phyloP scores from a whole-genome alignment of 2,329 filamentous ascomycete genomes.

The Tolypocladium nubicola region DNA sequence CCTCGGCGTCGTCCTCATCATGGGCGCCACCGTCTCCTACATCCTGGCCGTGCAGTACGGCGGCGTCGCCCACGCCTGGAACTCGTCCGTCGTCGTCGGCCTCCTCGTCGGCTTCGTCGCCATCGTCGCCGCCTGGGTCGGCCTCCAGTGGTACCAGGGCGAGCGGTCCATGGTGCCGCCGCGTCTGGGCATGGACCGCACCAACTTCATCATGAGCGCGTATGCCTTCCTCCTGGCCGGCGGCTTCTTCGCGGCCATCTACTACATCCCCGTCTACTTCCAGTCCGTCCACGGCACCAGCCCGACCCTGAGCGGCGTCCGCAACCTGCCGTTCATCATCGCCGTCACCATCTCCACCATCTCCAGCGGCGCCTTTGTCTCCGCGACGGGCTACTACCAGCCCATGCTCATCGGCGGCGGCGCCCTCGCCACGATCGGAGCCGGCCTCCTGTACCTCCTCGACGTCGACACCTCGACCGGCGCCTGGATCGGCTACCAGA shows the following conservation, averaged over 20 bases:
- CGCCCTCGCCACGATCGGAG: background rate
- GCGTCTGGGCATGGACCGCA: constrained; percentile 26
- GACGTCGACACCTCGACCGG: background rate
- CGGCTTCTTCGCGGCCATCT: constrained; percentile 32
- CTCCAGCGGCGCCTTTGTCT: background rate
- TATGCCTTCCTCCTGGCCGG: constrained; percentile 33
- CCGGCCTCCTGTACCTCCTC: background rate
- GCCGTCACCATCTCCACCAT: background rate
- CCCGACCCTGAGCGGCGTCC: constrained; percentile 29
- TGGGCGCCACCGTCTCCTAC: constrained; percentile 30
- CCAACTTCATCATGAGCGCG: constrained; percentile 23
- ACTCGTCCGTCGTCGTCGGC: constrained; percentile 27
- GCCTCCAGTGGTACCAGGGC: constrained; percentile 29
- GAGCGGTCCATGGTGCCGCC: constrained; percentile 33
- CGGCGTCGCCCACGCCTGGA: constrained; percentile 32
- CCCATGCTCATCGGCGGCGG: constrained; percentile 33
- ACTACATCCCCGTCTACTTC: constrained; percentile 38
- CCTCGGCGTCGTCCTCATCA: constrained; percentile 31
- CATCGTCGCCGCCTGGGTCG: constrained; percentile 22
- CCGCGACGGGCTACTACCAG: constrained; percentile 20
- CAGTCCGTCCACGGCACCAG: constrained; percentile 28
- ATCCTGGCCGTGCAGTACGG: constrained; percentile 38
- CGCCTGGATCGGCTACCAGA: background rate
- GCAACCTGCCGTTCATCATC: constrained; percentile 31
- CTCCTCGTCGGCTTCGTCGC: constrained; percentile 28